phyloP scores from a whole-genome alignment of 169 alveolate species.

The Cyclospora cayetanensis region DNA sequence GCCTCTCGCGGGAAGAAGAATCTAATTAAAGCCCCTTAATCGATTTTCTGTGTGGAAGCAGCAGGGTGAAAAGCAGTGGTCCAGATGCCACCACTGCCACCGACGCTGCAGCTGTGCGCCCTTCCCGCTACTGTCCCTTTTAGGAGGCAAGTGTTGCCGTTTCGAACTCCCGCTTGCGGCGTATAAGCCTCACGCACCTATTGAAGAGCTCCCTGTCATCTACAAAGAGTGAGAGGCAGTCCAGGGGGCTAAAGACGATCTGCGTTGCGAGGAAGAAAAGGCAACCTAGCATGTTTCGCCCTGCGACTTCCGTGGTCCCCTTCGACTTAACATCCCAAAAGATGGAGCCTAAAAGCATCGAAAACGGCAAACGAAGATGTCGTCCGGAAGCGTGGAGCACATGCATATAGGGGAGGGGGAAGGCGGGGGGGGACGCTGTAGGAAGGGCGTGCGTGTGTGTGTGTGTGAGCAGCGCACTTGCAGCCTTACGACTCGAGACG shows the following conservation, averaged over 20 bases:
- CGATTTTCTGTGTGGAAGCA: too few relatives aligned
- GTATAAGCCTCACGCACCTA: slow-evolving; percentile 15
- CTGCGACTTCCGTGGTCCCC: not conserved
- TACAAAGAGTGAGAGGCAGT: slow-evolving; percentile 18
- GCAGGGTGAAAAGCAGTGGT: not conserved
- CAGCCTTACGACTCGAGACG: too few relatives aligned
- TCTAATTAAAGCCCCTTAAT: too few relatives aligned
- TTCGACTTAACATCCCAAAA: slow-evolving; percentile 11
- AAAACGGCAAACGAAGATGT: not conserved
- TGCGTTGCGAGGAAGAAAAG: slow-evolving; percentile 45
- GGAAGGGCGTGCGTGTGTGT: too few relatives aligned
- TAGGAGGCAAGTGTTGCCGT: not conserved
- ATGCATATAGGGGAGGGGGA: too few relatives aligned
- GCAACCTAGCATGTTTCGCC: not conserved
- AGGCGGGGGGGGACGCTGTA: too few relatives aligned
- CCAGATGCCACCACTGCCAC: not conserved
- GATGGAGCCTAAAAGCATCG: not conserved
- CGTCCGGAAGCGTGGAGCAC: too few relatives aligned
- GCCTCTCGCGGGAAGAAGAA: too few relatives aligned
- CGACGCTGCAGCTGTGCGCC: not conserved
- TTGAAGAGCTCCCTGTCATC: slow-evolving; percentile 56
- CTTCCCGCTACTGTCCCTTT: not conserved
- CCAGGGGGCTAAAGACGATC: slow-evolving; percentile 22
- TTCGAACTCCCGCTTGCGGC: not conserved
- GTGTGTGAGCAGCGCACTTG: too few relatives aligned